Evolutionary conservation across 2,329 filamentous ascomycete genomes (phyloP).

Genomic region (Pestalotiopsis sp.): DNA sequence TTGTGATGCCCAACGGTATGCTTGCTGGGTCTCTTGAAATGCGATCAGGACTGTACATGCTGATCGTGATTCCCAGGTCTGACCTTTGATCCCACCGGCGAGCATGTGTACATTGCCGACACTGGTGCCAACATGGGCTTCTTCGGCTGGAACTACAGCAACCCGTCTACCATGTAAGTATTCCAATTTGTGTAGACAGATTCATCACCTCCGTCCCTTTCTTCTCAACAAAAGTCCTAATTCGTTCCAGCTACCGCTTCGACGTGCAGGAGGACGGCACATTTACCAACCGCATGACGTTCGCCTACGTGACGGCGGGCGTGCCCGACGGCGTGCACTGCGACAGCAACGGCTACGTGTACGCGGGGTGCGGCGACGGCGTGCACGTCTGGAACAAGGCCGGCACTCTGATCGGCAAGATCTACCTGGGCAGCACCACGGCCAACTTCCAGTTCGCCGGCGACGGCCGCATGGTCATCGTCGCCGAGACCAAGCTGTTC

Average conservation of each 20-base stretch:
- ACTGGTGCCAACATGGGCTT: constrained; percentile 51
- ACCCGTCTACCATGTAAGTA: constrained; percentile 50
- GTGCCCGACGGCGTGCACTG: constrained; percentile 64
- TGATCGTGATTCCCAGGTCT: constrained; percentile 39
- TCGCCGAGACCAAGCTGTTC: constrained; percentile 42
- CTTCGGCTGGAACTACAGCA: constrained; percentile 42
- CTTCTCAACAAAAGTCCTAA: not conserved
- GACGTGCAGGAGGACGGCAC: constrained; percentile 48
- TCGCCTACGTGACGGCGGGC: constrained; percentile 57
- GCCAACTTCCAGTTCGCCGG: constrained; percentile 55
- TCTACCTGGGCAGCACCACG: constrained; percentile 48
- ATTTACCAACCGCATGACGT: constrained; percentile 51
- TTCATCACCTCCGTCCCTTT: not conserved
- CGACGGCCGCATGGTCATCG: constrained; percentile 41
- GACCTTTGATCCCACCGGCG: constrained; percentile 56
- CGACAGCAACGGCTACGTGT: constrained; percentile 58
- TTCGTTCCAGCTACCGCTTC: constrained; percentile 44
- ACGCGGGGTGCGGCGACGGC: constrained; percentile 52
- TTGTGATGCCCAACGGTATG: constrained; percentile 55
- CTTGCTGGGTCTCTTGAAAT: not conserved
- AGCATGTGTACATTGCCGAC: constrained; percentile 57
- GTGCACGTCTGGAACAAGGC: constrained; percentile 51
- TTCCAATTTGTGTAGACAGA: not conserved
- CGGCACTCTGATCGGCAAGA: constrained; percentile 57
- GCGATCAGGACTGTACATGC: not conserved